Conservation (phyloP, 2,329 filamentous ascomycete species). For the Aspergillus brasiliensis region DNA sequence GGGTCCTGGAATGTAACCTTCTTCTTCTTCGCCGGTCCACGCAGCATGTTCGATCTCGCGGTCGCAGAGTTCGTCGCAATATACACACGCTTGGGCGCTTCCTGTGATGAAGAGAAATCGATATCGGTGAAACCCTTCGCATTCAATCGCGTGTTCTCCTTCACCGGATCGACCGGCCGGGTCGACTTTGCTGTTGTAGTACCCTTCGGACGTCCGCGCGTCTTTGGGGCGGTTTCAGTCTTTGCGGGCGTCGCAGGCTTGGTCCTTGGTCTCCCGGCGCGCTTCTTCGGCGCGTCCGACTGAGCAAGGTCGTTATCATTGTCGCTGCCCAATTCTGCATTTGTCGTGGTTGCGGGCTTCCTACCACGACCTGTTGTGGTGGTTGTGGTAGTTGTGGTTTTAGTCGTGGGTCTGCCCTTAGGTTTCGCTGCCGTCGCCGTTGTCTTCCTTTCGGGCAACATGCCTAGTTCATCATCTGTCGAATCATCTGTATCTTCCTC, state of each 20-base stretch:
- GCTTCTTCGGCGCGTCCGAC: conserved; percentile 26
- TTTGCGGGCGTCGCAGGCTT: conserved; percentile 16
- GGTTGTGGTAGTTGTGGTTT: conserved; percentile 7
- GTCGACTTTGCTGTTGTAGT: conserved; percentile 20
- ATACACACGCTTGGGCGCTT: conserved; percentile 25
- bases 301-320: conserved; percentile 30
- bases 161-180: conserved; percentile 12
- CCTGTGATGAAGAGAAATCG: conserved; percentile 14
- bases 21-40: conserved; percentile 42
- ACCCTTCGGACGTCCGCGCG: conserved; percentile 36
- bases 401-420: conserved; percentile 17
- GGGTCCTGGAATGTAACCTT: conserved; percentile 52
- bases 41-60: conserved; percentile 33
- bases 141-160: conserved; percentile 19
- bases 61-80: conserved; percentile 33
- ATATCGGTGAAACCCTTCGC: conserved; percentile 7
- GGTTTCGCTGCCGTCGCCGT: conserved; percentile 5
- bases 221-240: conserved; percentile 20
- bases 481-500: conserved; percentile 23
- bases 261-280: conserved; percentile 21
- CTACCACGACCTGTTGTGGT: conserved; percentile 13
- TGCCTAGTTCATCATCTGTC: conserved; percentile 30
- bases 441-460: conserved; percentile 16
- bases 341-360: conserved; percentile 8
- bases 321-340: conserved; percentile 19